Base-by-base conservation (phyloP, 768 basidiomycete species). In the Epithele typhae region DNA sequence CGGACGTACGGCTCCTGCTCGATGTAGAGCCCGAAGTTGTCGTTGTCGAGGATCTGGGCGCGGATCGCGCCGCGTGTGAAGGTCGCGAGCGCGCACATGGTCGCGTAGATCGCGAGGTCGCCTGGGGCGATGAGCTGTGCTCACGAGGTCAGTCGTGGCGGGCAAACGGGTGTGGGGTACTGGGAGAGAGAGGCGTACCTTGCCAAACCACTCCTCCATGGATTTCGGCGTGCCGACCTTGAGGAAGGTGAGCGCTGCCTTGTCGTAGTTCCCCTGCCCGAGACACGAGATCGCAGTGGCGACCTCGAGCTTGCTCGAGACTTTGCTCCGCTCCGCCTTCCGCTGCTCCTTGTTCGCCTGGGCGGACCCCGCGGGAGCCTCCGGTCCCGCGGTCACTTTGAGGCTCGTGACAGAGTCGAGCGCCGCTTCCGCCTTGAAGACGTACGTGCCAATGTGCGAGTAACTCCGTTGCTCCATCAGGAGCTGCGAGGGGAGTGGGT, bases 401-500 rank as follows among this genome's bases (percentile, higher is more conserved):
- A 19, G 34, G 21, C n/a, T 51, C 15, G 65, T 53, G 9, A 64
- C 54, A 3, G 81, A 79, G 33, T 95, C 92, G 21, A 96, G 73
- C 0, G 91, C 87, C 0, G 90, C 84, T 50, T 96, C 93, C n/a
- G 92, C 92, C 66, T 96, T 96, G 78, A 86, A 91, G 23, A 96
- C 82, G 61, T 96, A 94, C n/a, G 88, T 92, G 7, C 86, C 76
- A 27, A 96, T 77, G 58, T 92, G 89, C 2, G 86, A 70, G 64
- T 92, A 93, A 64, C 89, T 91, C 49, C 79, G 73, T 65, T 91
- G 87, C 67, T 93, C 90, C 50, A 94, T 76, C 33, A 92, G 77
- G 30, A 93, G 77, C 90, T 92, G 58, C 19, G 37, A n/a, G 25
- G 51, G n/a, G 40, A 43, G 9, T 21, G 18, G 19, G 3, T 18